Evolutionary conservation across 2,329 filamentous ascomycete genomes (phyloP), one percentile per base, ranked within the genome.

Genomic region (Xylariales sp.): DNA sequence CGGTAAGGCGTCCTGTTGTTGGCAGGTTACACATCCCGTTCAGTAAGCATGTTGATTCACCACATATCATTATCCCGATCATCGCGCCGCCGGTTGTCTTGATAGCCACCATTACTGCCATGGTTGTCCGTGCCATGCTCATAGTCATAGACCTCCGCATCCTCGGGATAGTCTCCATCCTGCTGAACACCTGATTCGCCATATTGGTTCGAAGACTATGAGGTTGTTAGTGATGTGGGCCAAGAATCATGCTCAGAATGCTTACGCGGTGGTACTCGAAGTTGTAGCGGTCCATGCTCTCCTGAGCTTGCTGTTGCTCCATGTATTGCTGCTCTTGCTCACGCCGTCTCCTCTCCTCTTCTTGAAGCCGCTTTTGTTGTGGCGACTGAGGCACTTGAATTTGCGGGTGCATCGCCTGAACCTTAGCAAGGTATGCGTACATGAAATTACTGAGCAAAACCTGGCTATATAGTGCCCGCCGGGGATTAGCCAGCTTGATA

Each of bases 401-500:
- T 58, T 95, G 88, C 31, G 93, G 93, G 62, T 98, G 93, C 88
- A 96, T 96, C 56, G 94, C 89, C 66, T 98, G 93, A 33, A 98
- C 93, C 63, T 97, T 98, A 47, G 93, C 93, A 50, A 98, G 77
- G 62, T 98, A 98, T 43, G 89, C 93, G 68, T 98, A 98, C 93
- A 98, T 98, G 65, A 98, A 98, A 63, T 98, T 98, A 66, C 90
- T 96, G 51, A 98, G 77, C 45, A 98, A 73, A 16, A 98, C 93
- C 63, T 98, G 93, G 46, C 91, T 96, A 58, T 95, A 85, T 38
- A 98, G 69, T 29, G 91, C 86, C 42, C 93, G 84, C 32, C 91
- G 83, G 27, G 93, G 93, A 59, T 98, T 97, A n/a, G 93, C 93
- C 46, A 98, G 79, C 65, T 98, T 98, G 67, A 97, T 94, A 61